A percentile compares a stretch with the other conserved stretches of the same genome.
These are phyloP conservation scores for Penicillium sp. DNA, from an alignment of 2,329 filamentous ascomycete species.

Conservation along the genomic window DNA sequence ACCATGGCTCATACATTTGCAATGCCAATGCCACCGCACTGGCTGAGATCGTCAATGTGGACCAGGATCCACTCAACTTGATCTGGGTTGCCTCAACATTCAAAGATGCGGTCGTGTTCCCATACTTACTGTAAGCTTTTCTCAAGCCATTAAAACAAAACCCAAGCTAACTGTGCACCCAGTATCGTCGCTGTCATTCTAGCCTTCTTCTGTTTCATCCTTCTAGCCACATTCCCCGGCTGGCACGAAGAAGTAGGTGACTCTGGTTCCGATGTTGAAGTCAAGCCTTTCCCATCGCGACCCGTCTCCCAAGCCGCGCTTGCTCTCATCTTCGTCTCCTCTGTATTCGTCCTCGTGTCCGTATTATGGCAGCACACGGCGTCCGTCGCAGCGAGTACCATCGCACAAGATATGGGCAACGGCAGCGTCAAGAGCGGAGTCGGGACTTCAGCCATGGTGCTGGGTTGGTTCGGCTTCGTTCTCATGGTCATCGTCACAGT, in stretches of 20 bases:
- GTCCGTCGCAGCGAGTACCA: slow-evolving; percentile 89
- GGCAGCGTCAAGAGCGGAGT: slow-evolving; percentile 84
- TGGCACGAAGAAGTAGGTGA: slow-evolving; percentile 92
- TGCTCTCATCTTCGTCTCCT: slow-evolving; percentile 78
- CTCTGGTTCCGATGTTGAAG: slow-evolving; percentile 78
- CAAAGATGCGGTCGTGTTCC: slow-evolving; percentile 98
- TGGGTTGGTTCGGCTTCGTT: slow-evolving; percentile 97
- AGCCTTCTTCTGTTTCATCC: slow-evolving; percentile 90
- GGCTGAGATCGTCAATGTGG: slow-evolving; percentile 81
- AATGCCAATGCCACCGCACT: slow-evolving; percentile 95
- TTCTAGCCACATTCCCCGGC: slow-evolving; percentile 93
- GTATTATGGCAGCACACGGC: slow-evolving; percentile 76
- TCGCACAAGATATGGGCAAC: slow-evolving; percentile 90
- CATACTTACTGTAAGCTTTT: slow-evolving; percentile 79
- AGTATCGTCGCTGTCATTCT: slow-evolving; percentile 98
- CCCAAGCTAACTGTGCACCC: slow-evolving; percentile 5
- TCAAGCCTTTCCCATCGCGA: slow-evolving; percentile 90
- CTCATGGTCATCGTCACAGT: slow-evolving; percentile 94
- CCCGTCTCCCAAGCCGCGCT: slow-evolving; percentile 90
- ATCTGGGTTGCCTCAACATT: slow-evolving; percentile 97
- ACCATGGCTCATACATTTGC: slow-evolving; percentile 89
- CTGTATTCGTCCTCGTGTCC: slow-evolving; percentile 65
- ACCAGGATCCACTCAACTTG: slow-evolving; percentile 93
- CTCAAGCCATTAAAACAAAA: not conserved
- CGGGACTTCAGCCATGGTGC: slow-evolving; percentile 91